Evolutionary conservation across 164 flowering plant genomes (phyloP), one percentile per base, ranked within the genome.

Genomic region (Vitis rotundifolia): DNA sequence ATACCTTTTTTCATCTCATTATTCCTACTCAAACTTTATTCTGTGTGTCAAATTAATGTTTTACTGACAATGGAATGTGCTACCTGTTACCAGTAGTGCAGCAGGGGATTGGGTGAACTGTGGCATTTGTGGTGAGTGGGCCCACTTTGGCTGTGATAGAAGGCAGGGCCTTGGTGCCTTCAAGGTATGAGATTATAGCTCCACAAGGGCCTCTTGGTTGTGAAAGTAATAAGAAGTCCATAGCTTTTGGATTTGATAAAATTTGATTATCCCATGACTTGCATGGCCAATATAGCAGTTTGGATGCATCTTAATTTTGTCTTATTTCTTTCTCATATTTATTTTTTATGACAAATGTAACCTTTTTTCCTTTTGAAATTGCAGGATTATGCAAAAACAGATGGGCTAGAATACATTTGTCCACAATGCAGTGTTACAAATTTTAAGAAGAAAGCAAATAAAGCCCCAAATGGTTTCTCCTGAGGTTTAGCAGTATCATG

Each of bases 51-150:
- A 37, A 37, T 37, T 37, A 37, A 9, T 49, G 49, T 61, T 29
- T 9, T 14, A 12, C 58, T 75, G 49, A 56, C 44, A 48, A 15
- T 9, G 26, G 70, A 44, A 1, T 68, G 59, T 71, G 55, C 63
- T 2, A 68, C 8, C 49, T 69, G 72, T 65, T 2, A 70, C 16
- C 97, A 95, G 99, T 91, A 90, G 98, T 19, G 98, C 99, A 61
- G 95, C 97, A 10, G 99, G 99, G 31, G 99, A 96, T 67, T 96
- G 99, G 99, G 99, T 96, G 67, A 96, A 96, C 76, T 96, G 99
- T 73, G 97, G 99, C 19, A 81, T 86, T 31, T 96, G 99, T 55
- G 99, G 97, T 0, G 98, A 96, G 80, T 96, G 99, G 99, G 99
- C 99, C 0, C 99, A 96, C 75, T 93, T 96, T 78, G 99, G 99